Base-by-base conservation (phyloP, 495 filamentous ascomycete species). In the Collariella sp. region DNA sequence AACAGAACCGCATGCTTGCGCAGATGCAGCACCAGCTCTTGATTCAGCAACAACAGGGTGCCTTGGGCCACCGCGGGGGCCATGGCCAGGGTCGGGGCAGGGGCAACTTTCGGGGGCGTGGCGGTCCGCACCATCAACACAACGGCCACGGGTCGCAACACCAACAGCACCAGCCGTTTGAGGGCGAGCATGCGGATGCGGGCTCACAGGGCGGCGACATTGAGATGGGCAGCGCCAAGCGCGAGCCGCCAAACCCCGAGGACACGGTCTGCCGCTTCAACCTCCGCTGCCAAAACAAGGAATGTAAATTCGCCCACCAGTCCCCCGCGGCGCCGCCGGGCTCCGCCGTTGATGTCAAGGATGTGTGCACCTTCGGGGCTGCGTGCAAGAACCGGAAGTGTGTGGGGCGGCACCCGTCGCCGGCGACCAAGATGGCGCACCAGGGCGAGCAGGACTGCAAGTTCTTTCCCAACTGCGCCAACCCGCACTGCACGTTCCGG, bases 321-420 rank as follows among this genome's bases (percentile, higher is more conserved):
- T 95, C 91, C 13, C 88, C 93, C 23, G 91, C 87, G 19, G 90
- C 91, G 35, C 87, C 88, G 15, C 85, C 84, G n/a, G 87, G 85
- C 20, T 67, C 65, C 13, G 76, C 83, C 3, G 71, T 96, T 46
- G 94, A 96, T 67, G 72, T 89, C 50, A 76, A 76, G 34, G 91
- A 96, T 63, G 72, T 76, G 29, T 99, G 93, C 72, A 75, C 83
- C 35, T 96, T 83, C 65, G 93, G 90, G 13, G 88, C 81, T 5
- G 88, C 88, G 18, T 99, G 93, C 80, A 93, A 90, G 68, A 99
- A 96, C 72, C 76, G 79, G 36, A 99, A 99, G 69, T 99, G 93
- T 62, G 86, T 86, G 2, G 91, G 82, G 22, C 84, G 87, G 11
- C 93, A 99, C 66, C 93, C 93, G 5, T 97, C 93, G 18, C 93